phyloP scores from a whole-genome alignment of 306 rosid species.

The Albizia julibrissin region DNA sequence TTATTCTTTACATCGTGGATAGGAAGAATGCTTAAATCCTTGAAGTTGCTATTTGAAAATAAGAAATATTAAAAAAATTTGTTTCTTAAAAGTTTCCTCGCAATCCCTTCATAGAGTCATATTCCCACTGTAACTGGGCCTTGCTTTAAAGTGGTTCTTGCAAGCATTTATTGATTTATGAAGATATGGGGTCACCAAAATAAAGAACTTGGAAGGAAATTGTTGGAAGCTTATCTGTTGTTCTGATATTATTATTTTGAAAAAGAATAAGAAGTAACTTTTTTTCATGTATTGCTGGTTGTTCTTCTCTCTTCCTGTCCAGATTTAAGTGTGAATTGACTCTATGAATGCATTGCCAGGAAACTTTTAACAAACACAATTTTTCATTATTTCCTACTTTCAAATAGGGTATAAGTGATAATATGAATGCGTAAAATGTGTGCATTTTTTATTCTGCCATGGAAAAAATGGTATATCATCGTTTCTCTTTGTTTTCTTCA shows the following conservation, averaged over 20 bases:
- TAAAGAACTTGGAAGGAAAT: not conserved
- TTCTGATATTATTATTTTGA: not conserved
- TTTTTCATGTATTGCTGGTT: constrained; percentile 6
- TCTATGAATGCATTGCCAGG: not conserved
- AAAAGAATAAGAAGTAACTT: not conserved
- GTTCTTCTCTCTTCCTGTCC: constrained; percentile 1
- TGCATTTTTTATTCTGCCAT: constrained; percentile 22
- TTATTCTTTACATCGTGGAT: not conserved
- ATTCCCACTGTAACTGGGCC: not conserved
- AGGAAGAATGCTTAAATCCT: not conserved
- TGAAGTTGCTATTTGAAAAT: not conserved
- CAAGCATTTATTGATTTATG: constrained; percentile 13
- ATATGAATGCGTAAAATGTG: constrained; percentile 7
- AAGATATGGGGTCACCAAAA: not conserved
- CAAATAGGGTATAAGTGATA: not conserved
- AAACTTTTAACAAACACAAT: not conserved
- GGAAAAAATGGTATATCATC: constrained; percentile 9
- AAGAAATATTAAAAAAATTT: not conserved
- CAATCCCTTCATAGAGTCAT: not conserved
- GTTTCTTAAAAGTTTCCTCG: not conserved
- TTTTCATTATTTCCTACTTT: not conserved
- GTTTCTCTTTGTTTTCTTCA: constrained; percentile 18
- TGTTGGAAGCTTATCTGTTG: constrained; percentile 3
- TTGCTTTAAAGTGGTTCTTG: not conserved
- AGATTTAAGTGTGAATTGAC: not conserved